These are phyloP conservation scores for Eucalyptus melliodora DNA, from an alignment of 345 rosid genomes.

Conservation along the genomic window DNA sequence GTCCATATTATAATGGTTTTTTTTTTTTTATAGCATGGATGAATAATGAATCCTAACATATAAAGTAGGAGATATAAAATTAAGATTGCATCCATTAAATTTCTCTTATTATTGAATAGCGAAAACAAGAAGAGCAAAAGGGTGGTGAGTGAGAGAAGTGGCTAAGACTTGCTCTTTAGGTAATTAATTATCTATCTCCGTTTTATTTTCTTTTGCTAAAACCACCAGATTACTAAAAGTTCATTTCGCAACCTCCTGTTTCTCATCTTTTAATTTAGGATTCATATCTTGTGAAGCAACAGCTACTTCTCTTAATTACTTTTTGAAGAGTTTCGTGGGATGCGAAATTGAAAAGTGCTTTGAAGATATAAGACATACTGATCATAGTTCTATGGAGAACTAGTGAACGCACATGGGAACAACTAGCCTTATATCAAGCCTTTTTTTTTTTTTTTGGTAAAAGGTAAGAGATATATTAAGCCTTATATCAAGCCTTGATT, in stretches of 20 bases:
- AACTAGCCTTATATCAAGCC: not conserved
- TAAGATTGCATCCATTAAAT: not conserved
- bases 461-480: too few species aligned
- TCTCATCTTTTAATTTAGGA: not conserved
- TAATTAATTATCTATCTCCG: not conserved
- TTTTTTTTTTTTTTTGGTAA: too few species aligned
- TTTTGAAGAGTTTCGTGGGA: not conserved
- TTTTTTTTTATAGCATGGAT: not conserved
- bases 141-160: not conserved
- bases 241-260: not conserved
- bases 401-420: not conserved
- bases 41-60: not conserved
- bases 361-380: not conserved
- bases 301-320: not conserved
- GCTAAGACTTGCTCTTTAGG: not conserved
- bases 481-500: not conserved
- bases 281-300: not conserved
- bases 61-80: not conserved
- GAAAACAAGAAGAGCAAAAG: not conserved
- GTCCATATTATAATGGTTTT: not conserved
- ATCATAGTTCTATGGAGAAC: not conserved
- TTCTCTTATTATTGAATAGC: not conserved
- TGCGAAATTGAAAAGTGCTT: not conserved
- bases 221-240: not conserved
- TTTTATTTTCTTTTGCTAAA: not conserved